Percentiles rank a stretch among this genome's conserved stretches.
Conservation (phyloP, 257 asterid species). For the Eucommia ulmoides region DNA sequence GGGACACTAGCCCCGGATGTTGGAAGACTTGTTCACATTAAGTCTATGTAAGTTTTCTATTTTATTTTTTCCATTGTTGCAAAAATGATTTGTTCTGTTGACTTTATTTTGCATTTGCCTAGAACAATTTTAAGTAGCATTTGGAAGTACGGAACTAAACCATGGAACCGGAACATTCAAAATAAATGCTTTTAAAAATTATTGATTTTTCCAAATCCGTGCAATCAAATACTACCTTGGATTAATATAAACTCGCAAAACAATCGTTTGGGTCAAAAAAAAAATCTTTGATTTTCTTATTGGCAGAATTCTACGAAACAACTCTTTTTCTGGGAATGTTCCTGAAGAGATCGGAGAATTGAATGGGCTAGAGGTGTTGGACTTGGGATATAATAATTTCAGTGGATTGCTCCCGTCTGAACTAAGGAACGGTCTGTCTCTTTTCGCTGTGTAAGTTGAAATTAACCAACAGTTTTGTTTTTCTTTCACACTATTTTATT, state of each 20-base stretch:
- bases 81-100: background rate
- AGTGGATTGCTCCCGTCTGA: background rate
- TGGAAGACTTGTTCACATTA: constrained; percentile 10
- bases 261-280: too few relatives aligned
- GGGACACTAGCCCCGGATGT: constrained; percentile 21
- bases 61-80: background rate
- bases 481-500: background rate
- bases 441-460: constrained; percentile 17
- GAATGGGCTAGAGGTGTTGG: background rate
- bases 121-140: too few relatives aligned
- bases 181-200: too few relatives aligned
- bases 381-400: background rate
- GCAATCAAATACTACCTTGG: too few relatives aligned
- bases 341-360: background rate
- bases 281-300: background rate
- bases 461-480: background rate
- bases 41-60: constrained; percentile 14
- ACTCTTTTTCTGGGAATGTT: background rate
- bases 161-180: too few relatives aligned
- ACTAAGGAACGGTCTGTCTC: constrained; percentile 10
- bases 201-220: too few relatives aligned
- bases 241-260: too few relatives aligned
- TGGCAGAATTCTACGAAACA: constrained; percentile 22
- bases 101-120: too few relatives aligned
- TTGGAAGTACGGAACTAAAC: too few relatives aligned